These are phyloP conservation scores for Psilocybe cyanescens DNA, from an alignment of 768 basidiomycete species.

Conservation along the genomic window DNA sequence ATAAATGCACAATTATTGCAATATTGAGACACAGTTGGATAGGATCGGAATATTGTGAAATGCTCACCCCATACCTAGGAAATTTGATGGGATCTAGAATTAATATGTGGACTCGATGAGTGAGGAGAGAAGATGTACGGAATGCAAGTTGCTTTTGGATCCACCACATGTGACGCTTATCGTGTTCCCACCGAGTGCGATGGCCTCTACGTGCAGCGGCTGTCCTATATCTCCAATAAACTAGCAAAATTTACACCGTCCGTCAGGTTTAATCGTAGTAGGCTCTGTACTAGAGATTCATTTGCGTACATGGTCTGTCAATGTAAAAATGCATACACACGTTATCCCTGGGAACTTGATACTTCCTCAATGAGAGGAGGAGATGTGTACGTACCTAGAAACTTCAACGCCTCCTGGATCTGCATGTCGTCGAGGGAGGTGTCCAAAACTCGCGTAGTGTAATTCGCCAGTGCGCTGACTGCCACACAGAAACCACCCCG, in stretches of 20 bases:
- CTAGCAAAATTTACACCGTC: constrained; percentile 17
- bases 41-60: too few relatives aligned
- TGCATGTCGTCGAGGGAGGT: constrained; percentile 44
- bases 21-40: too few relatives aligned
- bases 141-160: constrained; percentile 45
- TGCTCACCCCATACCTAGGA: constrained; percentile 39
- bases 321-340: too few relatives aligned
- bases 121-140: constrained; percentile 29
- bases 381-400: constrained; percentile 39
- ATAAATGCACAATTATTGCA: too few relatives aligned
- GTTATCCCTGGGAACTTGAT: too few relatives aligned
- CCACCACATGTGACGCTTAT: constrained; percentile 45
- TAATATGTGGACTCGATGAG: neutral
- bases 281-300: neutral
- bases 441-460: constrained; percentile 51
- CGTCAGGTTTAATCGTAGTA: too few relatives aligned
- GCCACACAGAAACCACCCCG: too few relatives aligned
- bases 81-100: neutral
- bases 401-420: constrained; percentile 55
- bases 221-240: constrained; percentile 55
- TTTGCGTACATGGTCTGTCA: constrained; percentile 34
- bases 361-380: neutral
- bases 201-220: constrained; percentile 51
- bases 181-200: constrained; percentile 46
- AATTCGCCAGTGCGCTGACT: constrained; percentile 63